Evolutionary conservation across 2,329 filamentous ascomycete genomes (phyloP).

Genomic region (Tolypocladium paradoxum): DNA sequence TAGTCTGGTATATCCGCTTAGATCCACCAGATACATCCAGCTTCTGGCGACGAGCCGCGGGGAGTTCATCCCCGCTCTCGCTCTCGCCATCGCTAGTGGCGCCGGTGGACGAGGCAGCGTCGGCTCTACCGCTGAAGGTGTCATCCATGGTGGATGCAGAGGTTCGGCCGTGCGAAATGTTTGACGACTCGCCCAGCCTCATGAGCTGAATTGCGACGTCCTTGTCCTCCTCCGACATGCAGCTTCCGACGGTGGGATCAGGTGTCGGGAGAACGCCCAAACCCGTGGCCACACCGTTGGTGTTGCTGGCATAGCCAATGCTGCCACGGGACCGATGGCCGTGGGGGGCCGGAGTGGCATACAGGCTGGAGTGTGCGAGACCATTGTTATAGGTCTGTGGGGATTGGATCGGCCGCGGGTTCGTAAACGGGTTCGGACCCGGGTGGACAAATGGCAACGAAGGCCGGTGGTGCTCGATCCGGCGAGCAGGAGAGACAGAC

Average conservation of each 20-base stretch:
- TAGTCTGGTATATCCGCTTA: conserved; percentile 39
- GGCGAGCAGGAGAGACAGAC: conserved; percentile 87
- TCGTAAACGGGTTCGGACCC: conserved; percentile 69
- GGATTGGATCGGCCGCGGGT: conserved; percentile 68
- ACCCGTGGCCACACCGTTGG: conserved; percentile 20
- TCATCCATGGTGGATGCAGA: conserved; percentile 91
- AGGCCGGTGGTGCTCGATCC: conserved; percentile 60
- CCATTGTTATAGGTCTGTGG: conserved; percentile 62
- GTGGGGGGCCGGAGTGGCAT: conserved; percentile 51
- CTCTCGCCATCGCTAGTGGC: conserved; percentile 71
- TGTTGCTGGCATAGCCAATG: conserved; percentile 40
- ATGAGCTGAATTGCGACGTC: conserved; percentile 96
- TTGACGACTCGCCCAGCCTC: conserved; percentile 86
- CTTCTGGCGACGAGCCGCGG: conserved; percentile 48
- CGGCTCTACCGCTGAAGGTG: conserved; percentile 81
- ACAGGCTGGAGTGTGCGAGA: conserved; percentile 38
- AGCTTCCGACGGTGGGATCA: conserved; percentile 93
- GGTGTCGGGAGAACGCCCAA: conserved; percentile 72
- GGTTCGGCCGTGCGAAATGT: conserved; percentile 84
- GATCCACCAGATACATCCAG: conserved; percentile 31
- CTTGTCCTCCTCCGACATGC: conserved; percentile 86
- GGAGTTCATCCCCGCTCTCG: conserved; percentile 52
- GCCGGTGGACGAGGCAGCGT: conserved; percentile 73
- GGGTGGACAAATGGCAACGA: conserved; percentile 65
- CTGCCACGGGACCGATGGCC: conserved; percentile 57